Base-by-base conservation (phyloP, 2,329 filamentous ascomycete genomes). In the Fusarium torulosum region DNA sequence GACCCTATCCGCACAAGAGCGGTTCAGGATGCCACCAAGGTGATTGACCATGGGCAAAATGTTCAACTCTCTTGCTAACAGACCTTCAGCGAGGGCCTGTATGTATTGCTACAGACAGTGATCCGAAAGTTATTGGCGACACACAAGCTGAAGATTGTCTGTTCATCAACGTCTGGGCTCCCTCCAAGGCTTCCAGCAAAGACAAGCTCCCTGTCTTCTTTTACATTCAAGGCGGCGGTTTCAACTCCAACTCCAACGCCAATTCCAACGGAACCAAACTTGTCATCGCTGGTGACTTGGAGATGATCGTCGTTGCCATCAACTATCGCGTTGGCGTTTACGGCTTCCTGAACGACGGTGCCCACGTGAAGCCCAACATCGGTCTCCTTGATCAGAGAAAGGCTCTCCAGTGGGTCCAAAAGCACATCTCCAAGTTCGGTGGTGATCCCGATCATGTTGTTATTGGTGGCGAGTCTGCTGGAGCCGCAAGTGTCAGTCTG, bases 311-410 rank as follows among this genome's bases (percentile, higher is more conserved):
- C 1, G 90, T 94, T 3, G 89, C 84, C 11, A 85, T 92, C 78
- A 94, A 93, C 77, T 94, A 94, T 74, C 88, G 92, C 7, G 90
- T 94, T 13, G 91, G 91, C 0, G 84, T 86, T 0, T 93, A 88
- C 68, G 91, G 92, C 0, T 94, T 94, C 74, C 81, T 94, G 14
- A 86, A 87, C 3, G 82, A 87, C 55, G 79, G 84, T 17, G 84
- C 90, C 69, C 72, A 66, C 67, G 84, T 86, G 4, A 85, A 84
- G 58, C 74, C 89, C 35, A 94, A 94, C 75, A 89, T 88, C 69
- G 91, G 91, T 2, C 79, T 94, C 1, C 85, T 85, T 33, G 91
- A 94, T 74, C 90, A 93, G 76, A 81, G 88, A 52, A 89, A 90
- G 72, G 88, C 87, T 0, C 76, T 94, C 15, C 75, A 90, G 62